Conservation (phyloP, 1,284 basidiomycete genomes). For the Hypsizygus ulmarius region DNA sequence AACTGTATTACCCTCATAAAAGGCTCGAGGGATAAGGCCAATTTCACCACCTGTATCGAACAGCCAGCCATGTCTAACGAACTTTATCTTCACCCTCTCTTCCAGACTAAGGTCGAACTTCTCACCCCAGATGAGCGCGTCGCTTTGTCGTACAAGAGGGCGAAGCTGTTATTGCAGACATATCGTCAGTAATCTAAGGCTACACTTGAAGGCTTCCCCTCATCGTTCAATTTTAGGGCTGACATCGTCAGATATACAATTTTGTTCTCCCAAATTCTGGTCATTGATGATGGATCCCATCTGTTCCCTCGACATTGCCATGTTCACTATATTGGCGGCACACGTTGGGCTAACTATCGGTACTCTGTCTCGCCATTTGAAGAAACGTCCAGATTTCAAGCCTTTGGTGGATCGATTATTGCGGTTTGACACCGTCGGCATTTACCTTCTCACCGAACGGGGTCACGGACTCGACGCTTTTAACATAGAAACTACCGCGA, state of each 20-base stretch:
- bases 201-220: slow-evolving; percentile 5
- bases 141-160: slow-evolving; percentile 47
- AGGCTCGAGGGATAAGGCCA: slow-evolving; percentile 13
- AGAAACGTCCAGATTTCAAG: slow-evolving; percentile 44
- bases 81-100: slow-evolving; percentile 44
- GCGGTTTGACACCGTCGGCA: slow-evolving; percentile 47
- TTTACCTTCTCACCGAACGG: slow-evolving; percentile 52
- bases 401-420: slow-evolving; percentile 44
- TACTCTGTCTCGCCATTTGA: slow-evolving; percentile 46
- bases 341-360: slow-evolving; percentile 50
- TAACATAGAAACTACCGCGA: slow-evolving; percentile 60
- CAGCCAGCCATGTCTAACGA: slow-evolving; percentile 32
- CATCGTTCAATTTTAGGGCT: slow-evolving; percentile 31
- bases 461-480: slow-evolving; percentile 59
- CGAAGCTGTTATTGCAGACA: slow-evolving; percentile 43
- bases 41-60: slow-evolving; percentile 10
- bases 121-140: slow-evolving; percentile 44
- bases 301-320: slow-evolving; percentile 43
- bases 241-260: slow-evolving; percentile 42
- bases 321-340: slow-evolving; percentile 47
- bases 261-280: slow-evolving; percentile 47
- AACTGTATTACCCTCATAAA: slow-evolving; percentile 25
- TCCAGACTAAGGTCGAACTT: slow-evolving; percentile 40
- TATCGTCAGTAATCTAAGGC: slow-evolving; percentile 36
- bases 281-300: slow-evolving; percentile 49